Evolutionary conservation across 306 rosid genomes (phyloP).

Genomic region (Dryas alaskensis): DNA sequence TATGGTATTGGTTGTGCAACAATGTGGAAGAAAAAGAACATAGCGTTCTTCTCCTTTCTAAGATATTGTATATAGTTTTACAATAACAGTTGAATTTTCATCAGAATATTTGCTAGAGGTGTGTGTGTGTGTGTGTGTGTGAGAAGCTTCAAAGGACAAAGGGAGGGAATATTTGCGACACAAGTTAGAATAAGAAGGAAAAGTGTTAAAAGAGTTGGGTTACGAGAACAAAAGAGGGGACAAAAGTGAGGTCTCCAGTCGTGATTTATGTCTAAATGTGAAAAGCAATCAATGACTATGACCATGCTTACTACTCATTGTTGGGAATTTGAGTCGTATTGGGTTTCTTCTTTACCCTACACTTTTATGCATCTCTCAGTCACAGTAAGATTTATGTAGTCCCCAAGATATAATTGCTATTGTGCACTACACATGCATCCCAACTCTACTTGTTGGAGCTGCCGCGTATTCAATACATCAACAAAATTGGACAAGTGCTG

Average conservation of each 20-base stretch:
- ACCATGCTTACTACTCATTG: slow-evolving; percentile 13
- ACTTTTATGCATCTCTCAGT: too few species aligned
- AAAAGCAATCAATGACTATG: slow-evolving; percentile 21
- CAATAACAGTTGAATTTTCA: not conserved
- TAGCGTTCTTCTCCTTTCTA: too few species aligned
- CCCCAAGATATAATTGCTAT: too few species aligned
- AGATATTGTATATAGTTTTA: too few species aligned
- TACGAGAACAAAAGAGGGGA: slow-evolving; percentile 27
- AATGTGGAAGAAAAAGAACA: too few species aligned
- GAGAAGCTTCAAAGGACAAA: not conserved
- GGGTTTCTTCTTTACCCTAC: slow-evolving; percentile 2
- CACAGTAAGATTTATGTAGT: too few species aligned
- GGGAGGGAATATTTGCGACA: slow-evolving; percentile 32
- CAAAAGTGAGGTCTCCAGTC: slow-evolving; percentile 32
- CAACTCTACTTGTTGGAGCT: not conserved
- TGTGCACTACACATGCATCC: not conserved
- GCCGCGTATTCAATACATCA: not conserved
- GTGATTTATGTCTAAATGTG: slow-evolving; percentile 20
- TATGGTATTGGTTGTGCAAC: too few species aligned
- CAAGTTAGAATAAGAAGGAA: slow-evolving; percentile 32
- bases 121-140: not conserved
- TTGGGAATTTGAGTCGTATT: slow-evolving; percentile 21
- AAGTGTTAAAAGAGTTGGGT: slow-evolving; percentile 18
- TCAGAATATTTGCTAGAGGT: too few species aligned
- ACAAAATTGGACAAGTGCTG: not conserved